Conservation (phyloP, 192 early-diverging fungal species). For the Linderina pennispora region DNA sequence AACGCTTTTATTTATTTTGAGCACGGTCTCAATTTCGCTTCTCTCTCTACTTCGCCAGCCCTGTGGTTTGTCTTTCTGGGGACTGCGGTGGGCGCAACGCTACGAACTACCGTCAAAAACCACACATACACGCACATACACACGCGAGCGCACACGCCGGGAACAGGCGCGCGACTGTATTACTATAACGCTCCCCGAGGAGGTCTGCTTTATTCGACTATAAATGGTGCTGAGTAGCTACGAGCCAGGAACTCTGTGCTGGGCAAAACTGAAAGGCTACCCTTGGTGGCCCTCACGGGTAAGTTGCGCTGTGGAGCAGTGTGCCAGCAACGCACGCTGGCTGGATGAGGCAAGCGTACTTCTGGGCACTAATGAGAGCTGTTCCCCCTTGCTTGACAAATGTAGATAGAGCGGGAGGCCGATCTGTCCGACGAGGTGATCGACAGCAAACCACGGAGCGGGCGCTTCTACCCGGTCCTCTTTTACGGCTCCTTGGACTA, state of each 20-base stretch:
- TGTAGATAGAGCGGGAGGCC: conserved; percentile 45
- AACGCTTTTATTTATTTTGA: not conserved
- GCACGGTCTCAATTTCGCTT: not conserved
- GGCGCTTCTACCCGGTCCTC: conserved; percentile 44
- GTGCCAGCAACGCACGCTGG: too few species aligned
- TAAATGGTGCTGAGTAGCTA: conserved; percentile 41
- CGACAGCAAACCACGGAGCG: conserved; percentile 45
- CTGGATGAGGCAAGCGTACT: not conserved
- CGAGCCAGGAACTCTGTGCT: conserved; percentile 43
- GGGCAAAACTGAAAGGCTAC: conserved; percentile 50
- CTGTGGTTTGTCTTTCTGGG: too few species aligned
- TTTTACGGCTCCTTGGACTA: conserved; percentile 52
- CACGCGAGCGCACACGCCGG: not conserved
- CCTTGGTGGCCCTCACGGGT: conserved; percentile 52
- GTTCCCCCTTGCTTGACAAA: not conserved
- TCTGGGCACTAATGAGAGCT: not conserved
- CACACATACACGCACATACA: too few species aligned
- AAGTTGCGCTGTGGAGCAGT: conserved; percentile 4
- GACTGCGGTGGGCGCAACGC: too few species aligned
- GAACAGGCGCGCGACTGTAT: too few species aligned
- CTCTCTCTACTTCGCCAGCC: not conserved
- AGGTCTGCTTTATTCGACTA: not conserved
- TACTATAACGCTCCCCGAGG: too few species aligned
- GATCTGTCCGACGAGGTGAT: conserved; percentile 32
- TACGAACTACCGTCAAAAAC: too few species aligned